Conservation (phyloP, 148 eudicot species). For the Silene latifolia region DNA sequence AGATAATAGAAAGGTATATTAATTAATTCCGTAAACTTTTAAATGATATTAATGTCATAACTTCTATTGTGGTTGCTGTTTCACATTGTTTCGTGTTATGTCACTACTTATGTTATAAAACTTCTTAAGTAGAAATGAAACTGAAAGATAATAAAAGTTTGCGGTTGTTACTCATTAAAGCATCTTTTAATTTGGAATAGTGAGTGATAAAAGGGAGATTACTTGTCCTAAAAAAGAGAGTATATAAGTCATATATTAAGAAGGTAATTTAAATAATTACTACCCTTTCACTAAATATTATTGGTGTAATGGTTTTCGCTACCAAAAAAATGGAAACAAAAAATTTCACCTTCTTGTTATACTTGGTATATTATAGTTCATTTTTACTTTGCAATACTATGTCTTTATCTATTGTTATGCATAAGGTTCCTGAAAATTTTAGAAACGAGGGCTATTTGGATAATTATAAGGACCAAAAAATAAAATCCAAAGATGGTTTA, state of each 20-base stretch:
- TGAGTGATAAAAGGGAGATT: background rate
- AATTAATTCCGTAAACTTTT: too few relatives aligned
- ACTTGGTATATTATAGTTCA: background rate
- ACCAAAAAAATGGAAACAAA: background rate
- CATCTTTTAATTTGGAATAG: background rate
- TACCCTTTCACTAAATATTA: too few relatives aligned
- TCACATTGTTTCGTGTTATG: too few relatives aligned
- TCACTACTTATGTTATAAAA: too few relatives aligned
- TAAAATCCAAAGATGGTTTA: background rate
- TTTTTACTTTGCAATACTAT: background rate
- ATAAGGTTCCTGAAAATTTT: background rate
- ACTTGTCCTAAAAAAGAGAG: background rate
- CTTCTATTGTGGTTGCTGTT: too few relatives aligned
- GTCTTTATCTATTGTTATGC: background rate
- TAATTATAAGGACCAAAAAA: background rate
- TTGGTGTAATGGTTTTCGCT: too few relatives aligned
- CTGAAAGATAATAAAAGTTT: background rate
- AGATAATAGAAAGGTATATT: too few relatives aligned
- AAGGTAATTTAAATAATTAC: background rate
- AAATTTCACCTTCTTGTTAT: background rate
- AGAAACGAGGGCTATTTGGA: background rate
- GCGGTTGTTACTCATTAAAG: background rate
- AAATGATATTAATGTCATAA: too few relatives aligned
- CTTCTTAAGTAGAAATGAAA: background rate
- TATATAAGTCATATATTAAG: background rate